These are phyloP conservation scores for Serpula lacrymans DNA, from an alignment of 768 basidiomycete genomes.

Conservation along the genomic window DNA sequence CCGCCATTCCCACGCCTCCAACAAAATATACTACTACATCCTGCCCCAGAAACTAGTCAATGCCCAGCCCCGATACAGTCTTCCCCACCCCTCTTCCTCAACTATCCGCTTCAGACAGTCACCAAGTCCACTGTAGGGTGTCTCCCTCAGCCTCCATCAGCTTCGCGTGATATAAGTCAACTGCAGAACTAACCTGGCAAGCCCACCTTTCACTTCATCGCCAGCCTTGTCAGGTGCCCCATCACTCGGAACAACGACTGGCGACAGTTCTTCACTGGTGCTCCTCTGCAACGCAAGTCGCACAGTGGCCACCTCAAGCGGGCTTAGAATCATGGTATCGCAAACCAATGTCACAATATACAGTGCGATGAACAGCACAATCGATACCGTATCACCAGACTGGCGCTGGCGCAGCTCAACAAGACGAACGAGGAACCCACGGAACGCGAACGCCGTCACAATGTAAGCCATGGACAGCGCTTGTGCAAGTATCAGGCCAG, in stretches of 20 bases:
- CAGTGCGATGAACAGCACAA: conserved; percentile 9
- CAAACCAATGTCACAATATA: conserved; percentile 4
- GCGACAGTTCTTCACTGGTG: too few species aligned
- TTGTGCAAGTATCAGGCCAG: not conserved
- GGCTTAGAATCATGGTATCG: conserved; percentile 12
- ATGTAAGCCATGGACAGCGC: not conserved
- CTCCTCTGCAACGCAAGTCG: conserved; percentile 22
- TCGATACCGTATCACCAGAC: conserved; percentile 1
- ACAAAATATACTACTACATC: not conserved
- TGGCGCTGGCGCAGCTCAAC: not conserved
- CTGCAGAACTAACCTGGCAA: conserved; percentile 10
- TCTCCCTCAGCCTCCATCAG: conserved; percentile 23
- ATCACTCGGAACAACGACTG: too few species aligned
- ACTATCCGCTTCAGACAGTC: conserved; percentile 30
- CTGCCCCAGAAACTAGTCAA: conserved; percentile 14
- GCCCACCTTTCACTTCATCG: conserved; percentile 1
- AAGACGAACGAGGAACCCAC: not conserved
- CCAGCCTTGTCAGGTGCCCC: too few species aligned
- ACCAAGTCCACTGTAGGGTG: conserved; percentile 26
- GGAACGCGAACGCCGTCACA: not conserved
- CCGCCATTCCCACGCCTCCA: too few species aligned
- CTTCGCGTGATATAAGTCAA: not conserved
- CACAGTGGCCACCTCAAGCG: conserved; percentile 23
- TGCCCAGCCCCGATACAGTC: conserved; percentile 34
- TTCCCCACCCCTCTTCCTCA: conserved; percentile 33